These are phyloP conservation scores for Sporisorium reilianum DNA, from an alignment of 1,284 basidiomycete species.

Conservation along the genomic window DNA sequence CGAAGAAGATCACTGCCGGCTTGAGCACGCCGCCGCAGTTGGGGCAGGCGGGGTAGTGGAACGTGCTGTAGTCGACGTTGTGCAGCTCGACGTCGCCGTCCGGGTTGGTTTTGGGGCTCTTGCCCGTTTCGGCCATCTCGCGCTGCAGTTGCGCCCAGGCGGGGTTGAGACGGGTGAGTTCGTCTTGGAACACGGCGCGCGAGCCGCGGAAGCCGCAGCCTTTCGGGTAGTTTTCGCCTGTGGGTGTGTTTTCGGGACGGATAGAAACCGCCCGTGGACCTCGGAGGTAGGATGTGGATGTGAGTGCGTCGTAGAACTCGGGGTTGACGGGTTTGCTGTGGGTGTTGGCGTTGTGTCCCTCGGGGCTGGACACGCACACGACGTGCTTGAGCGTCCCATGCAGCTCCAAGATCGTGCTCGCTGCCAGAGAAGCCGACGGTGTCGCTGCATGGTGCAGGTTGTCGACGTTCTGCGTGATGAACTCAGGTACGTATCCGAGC, in stretches of 20 bases:
- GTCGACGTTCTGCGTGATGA: constrained; percentile 69
- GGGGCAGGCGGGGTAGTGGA: constrained; percentile 64
- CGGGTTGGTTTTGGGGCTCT: constrained; percentile 65
- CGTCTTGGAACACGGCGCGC: constrained; percentile 62
- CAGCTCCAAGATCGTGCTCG: constrained; percentile 63
- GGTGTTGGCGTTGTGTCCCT: neutral
- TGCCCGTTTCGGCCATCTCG: constrained; percentile 51
- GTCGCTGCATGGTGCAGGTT: constrained; percentile 65
- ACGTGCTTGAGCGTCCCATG: constrained; percentile 59
- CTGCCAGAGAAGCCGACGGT: constrained; percentile 48
- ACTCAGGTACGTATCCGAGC: constrained; percentile 56
- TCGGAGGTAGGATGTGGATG: constrained; percentile 32
- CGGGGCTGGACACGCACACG: constrained; percentile 29
- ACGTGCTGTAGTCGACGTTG: constrained; percentile 65
- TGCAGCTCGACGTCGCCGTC: constrained; percentile 68
- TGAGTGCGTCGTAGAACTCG: constrained; percentile 31
- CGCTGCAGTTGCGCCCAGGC: constrained; percentile 60
- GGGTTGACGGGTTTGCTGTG: constrained; percentile 12
- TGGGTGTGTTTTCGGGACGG: constrained; percentile 41
- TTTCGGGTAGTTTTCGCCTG: constrained; percentile 46
- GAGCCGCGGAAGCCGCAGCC: constrained; percentile 61
- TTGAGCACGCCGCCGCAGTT: constrained; percentile 68
- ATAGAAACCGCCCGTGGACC: constrained; percentile 41
- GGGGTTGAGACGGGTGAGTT: constrained; percentile 62
- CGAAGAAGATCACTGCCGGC: constrained; percentile 68